Conservation (phyloP, 2,329 filamentous ascomycete genomes). For the Kalmusia sp. region DNA sequence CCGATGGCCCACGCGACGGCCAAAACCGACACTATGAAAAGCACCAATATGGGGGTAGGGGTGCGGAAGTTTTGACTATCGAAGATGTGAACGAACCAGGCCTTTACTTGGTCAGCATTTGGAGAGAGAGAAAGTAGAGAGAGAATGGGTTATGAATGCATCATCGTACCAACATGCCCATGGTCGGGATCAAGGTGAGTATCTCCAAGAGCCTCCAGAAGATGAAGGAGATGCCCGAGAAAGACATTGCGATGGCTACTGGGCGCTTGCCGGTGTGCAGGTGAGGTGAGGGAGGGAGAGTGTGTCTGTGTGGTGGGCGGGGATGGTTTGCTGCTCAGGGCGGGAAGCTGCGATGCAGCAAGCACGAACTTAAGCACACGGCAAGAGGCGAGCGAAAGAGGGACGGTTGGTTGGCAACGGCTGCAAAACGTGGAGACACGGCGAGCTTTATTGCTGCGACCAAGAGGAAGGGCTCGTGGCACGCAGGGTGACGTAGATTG, state of each 20-base stretch:
- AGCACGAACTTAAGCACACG: background rate
- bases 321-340: background rate
- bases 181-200: constrained; percentile 66
- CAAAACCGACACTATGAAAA: constrained; percentile 70
- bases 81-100: constrained; percentile 68
- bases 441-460: constrained; percentile 23
- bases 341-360: background rate
- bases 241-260: constrained; percentile 47
- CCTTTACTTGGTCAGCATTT: too few species aligned
- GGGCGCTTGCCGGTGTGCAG: background rate
- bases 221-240: constrained; percentile 66
- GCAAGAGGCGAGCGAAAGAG: background rate
- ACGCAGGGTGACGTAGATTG: constrained; percentile 30
- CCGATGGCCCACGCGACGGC: constrained; percentile 67
- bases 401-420: constrained; percentile 5
- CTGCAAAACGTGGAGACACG: constrained; percentile 13
- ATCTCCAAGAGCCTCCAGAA: constrained; percentile 68
- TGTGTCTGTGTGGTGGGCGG: background rate
- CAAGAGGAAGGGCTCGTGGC: constrained; percentile 14
- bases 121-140: too few species aligned
- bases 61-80: constrained; percentile 64
- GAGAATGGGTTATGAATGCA: too few species aligned
- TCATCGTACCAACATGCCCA: constrained; percentile 61
- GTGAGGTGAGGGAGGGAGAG: background rate
- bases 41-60: constrained; percentile 65